Evolutionary conservation across 1,284 basidiomycete genomes (phyloP), one percentile per base, ranked within the genome.

Genomic region (Leccinum angustisporum): DNA sequence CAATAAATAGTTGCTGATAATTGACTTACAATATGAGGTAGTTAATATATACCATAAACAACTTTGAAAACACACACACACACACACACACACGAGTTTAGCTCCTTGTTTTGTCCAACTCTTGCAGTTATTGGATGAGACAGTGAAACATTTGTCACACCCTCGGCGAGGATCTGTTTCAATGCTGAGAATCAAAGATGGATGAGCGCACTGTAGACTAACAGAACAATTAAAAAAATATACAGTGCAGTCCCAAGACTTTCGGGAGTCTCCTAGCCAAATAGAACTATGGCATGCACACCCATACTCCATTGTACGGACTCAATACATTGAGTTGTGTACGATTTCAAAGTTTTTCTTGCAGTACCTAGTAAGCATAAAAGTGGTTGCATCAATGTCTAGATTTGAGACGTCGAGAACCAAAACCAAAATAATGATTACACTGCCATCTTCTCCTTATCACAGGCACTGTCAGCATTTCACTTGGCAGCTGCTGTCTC

Each of bases 111-210:
- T 55, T 2, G 11, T 18, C 52, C 52, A 59, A 33, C n/a, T 43
- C 16, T 59, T 59, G 52, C 30, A 56, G 27, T 54, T 8, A 33
- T 58, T 40, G 27, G 36, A 58, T 1, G 18, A 58, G 50, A 58
- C 7, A 4, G 57, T 40, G 13, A 58, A 58, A 13, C 9, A 4
- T 21, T 40, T 58, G 31, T 57, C 56, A 25, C 3, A 5, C 7
- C 43, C 52, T 4, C 4, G 16, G 5, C 7, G 5, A 7, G 52
- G 5, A 33, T 53, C 30, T 18, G 30, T 57, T 57, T 57, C 56
- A 0, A 57, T 57, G 31, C 56, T 57, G 13, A 33, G 1, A 52
- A 10, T 51, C 6, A 11, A 52, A 30, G 16, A 52, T 30, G 21
- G 7, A 9, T 30, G 27, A 30, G 14, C 27, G n/a, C 51, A 27